Percentiles rank a stretch among this genome's conserved stretches.
phyloP scores from a whole-genome alignment of 2,329 filamentous ascomycete genomes.

The Trichoderma sp. region DNA sequence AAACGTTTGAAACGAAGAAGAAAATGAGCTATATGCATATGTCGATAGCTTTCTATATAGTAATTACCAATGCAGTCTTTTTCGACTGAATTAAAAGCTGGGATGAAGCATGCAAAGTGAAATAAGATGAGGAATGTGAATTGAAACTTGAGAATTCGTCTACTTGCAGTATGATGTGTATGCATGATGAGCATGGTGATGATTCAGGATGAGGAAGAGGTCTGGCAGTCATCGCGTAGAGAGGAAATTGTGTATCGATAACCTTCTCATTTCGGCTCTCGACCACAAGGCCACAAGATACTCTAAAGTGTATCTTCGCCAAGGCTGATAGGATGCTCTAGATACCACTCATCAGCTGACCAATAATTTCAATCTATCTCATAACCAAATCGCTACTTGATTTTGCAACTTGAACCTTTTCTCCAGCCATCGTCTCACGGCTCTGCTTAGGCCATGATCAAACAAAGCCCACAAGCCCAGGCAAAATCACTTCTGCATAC shows the following conservation, averaged over 20 bases:
- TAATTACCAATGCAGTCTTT: neutral
- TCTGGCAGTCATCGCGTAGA: too few relatives aligned
- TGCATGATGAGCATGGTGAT: neutral
- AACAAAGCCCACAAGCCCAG: neutral
- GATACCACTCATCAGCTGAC: neutral
- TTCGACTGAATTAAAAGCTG: neutral
- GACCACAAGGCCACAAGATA: neutral
- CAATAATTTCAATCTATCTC: neutral
- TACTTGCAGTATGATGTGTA: neutral
- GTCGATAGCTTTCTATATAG: neutral
- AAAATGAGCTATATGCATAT: neutral
- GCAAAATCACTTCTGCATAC: neutral
- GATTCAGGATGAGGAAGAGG: neutral
- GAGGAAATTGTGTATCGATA: neutral
- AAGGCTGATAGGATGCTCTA: neutral
- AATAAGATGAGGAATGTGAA: fast-evolving
- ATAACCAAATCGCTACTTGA: neutral
- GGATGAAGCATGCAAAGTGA: neutral
- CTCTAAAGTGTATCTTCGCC: neutral
- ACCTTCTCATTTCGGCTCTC: neutral
- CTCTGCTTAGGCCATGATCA: neutral
- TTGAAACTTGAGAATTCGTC: neutral
- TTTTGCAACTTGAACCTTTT: neutral
- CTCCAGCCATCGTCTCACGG: neutral
- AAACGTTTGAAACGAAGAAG: neutral